A percentile compares a stretch with the other conserved stretches of the same genome.
Evolutionary conservation across 441 rosid species (phyloP).

Genomic region (Dalechampia spathulata): DNA sequence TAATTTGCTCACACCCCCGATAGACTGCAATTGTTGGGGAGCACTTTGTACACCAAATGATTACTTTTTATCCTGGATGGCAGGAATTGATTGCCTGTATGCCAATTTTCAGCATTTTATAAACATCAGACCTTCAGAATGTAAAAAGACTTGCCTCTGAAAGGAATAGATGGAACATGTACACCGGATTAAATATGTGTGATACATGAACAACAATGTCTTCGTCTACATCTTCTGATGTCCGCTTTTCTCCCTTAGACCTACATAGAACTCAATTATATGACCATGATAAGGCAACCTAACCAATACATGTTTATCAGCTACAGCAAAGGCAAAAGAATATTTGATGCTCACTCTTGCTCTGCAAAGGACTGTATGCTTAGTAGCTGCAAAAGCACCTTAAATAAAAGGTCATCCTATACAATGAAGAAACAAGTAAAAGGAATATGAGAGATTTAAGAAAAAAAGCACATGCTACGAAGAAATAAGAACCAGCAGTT

Average conservation of each 20-base stretch:
- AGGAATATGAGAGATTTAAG: constrained; percentile 6
- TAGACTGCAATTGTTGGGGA: too few species aligned
- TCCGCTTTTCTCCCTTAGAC: constrained; percentile 25
- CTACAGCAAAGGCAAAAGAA: constrained; percentile 15
- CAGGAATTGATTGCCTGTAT: neutral
- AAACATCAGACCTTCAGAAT: constrained; percentile 1
- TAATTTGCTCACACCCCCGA: too few species aligned
- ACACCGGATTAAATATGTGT: constrained; percentile 54
- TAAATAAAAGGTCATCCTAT: constrained; percentile 81
- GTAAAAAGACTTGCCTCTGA: constrained; percentile 47
- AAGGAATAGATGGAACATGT: constrained; percentile 67
- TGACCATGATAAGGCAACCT: constrained; percentile 14
- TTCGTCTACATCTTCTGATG: constrained; percentile 28
- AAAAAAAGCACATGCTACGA: neutral
- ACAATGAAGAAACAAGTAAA: constrained; percentile 19
- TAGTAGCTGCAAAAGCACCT: constrained; percentile 63
- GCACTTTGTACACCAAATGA: too few species aligned
- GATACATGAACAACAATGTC: constrained; percentile 33
- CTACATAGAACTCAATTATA: constrained; percentile 27
- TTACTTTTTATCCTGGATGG: neutral
- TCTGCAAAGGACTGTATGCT: constrained; percentile 27
- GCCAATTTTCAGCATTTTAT: neutral
- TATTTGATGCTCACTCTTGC: constrained; percentile 38
- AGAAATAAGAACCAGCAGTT: neutral
- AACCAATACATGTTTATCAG: constrained; percentile 9